phyloP scores from a whole-genome alignment of 208 protist species.

The Herpetomonas tarakana region DNA sequence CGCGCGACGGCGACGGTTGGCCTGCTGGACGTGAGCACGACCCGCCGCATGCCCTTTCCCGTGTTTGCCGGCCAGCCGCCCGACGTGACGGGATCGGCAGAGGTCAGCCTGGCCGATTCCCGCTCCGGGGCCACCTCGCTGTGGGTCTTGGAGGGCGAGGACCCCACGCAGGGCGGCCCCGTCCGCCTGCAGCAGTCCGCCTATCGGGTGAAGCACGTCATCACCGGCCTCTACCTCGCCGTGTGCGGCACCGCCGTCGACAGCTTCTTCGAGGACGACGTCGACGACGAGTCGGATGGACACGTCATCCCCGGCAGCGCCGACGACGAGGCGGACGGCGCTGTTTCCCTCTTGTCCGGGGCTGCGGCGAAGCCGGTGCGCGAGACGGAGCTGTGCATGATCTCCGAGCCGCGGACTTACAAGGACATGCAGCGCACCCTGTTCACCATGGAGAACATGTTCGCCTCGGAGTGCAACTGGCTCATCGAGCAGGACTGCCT shows the following conservation, averaged over 20 bases:
- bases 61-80: constrained; percentile 23
- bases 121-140: constrained; percentile 31
- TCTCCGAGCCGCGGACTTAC: constrained; percentile 36
- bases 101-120: constrained; percentile 20
- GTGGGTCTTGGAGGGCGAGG: constrained; percentile 69
- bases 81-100: neutral
- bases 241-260: constrained; percentile 62
- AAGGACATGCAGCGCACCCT: constrained; percentile 49
- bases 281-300: constrained; percentile 20
- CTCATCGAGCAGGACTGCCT: constrained; percentile 72
- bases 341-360: neutral
- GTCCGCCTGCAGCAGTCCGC: constrained; percentile 27
- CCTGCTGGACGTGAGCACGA: constrained; percentile 31
- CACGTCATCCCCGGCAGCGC: constrained; percentile 7
- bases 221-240: constrained; percentile 62
- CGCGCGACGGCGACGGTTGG: constrained; percentile 10
- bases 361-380: constrained; percentile 7
- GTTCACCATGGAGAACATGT: constrained; percentile 61
- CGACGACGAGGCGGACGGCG: neutral
- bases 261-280: constrained; percentile 30
- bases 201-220: constrained; percentile 61
- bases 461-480: constrained; percentile 45
- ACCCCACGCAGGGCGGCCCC: constrained; percentile 52
- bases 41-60: constrained; percentile 42
- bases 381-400: constrained; percentile 58